phyloP scores from a whole-genome alignment of 2,329 filamentous ascomycete genomes.

The Pestalotiopsis sp. region DNA sequence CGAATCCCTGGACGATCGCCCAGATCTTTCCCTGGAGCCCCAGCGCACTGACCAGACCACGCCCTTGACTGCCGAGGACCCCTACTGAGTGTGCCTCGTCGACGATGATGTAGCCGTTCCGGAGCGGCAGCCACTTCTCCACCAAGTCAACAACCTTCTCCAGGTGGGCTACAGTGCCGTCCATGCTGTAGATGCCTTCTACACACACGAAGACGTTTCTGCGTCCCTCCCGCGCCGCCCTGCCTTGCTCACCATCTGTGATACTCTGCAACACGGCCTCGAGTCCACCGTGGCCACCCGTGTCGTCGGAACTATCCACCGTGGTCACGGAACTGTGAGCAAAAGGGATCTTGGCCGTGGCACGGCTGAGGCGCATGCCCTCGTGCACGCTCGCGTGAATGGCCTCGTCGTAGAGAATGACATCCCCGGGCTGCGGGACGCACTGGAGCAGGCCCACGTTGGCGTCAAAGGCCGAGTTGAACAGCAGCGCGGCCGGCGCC shows the following conservation, averaged over 20 bases:
- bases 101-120: constrained; percentile 65
- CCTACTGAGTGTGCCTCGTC: constrained; percentile 73
- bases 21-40: constrained; percentile 59
- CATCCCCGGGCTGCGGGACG: constrained; percentile 61
- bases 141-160: constrained; percentile 60
- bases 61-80: constrained; percentile 56
- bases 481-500: constrained; percentile 49
- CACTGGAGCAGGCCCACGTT: constrained; percentile 66
- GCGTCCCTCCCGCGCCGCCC: constrained; percentile 18
- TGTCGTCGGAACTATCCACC: constrained; percentile 1
- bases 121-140: constrained; percentile 54
- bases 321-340: constrained; percentile 55
- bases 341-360: constrained; percentile 51
- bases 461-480: constrained; percentile 67
- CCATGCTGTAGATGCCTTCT: constrained; percentile 81
- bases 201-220: constrained; percentile 68
- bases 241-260: constrained; percentile 5
- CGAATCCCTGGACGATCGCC: constrained; percentile 66
- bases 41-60: constrained; percentile 60
- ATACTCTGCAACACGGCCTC: constrained; percentile 30
- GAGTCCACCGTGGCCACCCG: constrained; percentile 26
- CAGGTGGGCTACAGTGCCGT: constrained; percentile 73
- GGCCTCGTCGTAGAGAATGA: constrained; percentile 73
- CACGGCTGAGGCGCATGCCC: constrained; percentile 70
- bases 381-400: constrained; percentile 81